Percentiles rank a stretch among this genome's conserved stretches.
These are phyloP conservation scores for Penicillium sp. DNA, from an alignment of 2,329 filamentous ascomycete species.

Conservation along the genomic window DNA sequence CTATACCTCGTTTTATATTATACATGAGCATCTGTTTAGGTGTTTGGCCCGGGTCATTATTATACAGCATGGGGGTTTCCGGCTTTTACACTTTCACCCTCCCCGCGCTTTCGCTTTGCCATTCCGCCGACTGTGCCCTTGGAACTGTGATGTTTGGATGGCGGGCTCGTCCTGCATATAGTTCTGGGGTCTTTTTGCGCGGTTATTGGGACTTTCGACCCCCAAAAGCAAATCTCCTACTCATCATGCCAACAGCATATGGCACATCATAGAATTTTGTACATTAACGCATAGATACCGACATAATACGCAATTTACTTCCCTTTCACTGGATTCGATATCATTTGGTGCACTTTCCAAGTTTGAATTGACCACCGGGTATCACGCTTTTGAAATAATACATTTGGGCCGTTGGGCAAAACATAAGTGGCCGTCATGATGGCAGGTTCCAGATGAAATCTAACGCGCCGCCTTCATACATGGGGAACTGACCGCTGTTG, in stretches of 20 bases:
- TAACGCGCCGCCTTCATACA: conserved; percentile 42
- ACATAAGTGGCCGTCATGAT: conserved; percentile 21
- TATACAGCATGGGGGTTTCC: conserved; percentile 38
- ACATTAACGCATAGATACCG: conserved; percentile 37
- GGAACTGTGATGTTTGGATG: conserved; percentile 31
- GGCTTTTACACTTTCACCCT: conserved; percentile 20
- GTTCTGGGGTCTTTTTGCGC: background rate
- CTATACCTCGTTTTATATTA: conserved; percentile 23
- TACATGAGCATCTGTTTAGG: conserved; percentile 41
- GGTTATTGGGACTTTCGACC: background rate
- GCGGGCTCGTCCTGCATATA: conserved; percentile 28
- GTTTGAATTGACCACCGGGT: background rate
- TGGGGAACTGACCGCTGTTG: conserved; percentile 40
- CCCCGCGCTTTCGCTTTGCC: conserved; percentile 29
- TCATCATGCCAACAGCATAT: conserved; percentile 20
- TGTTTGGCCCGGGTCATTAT: conserved; percentile 39
- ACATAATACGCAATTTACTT: conserved; percentile 29
- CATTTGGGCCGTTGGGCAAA: background rate
- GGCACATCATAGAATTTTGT: conserved; percentile 30
- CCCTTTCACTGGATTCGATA: background rate
- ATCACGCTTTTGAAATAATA: background rate
- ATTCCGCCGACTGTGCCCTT: conserved; percentile 24
- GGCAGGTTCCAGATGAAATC: conserved; percentile 50
- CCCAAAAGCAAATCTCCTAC: conserved; percentile 18
- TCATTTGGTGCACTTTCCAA: background rate